A percentile compares a stretch with the other conserved stretches of the same genome.
These are phyloP conservation scores for Aspergillus carlsbadensis DNA, from an alignment of 495 filamentous ascomycete species.

Conservation along the genomic window DNA sequence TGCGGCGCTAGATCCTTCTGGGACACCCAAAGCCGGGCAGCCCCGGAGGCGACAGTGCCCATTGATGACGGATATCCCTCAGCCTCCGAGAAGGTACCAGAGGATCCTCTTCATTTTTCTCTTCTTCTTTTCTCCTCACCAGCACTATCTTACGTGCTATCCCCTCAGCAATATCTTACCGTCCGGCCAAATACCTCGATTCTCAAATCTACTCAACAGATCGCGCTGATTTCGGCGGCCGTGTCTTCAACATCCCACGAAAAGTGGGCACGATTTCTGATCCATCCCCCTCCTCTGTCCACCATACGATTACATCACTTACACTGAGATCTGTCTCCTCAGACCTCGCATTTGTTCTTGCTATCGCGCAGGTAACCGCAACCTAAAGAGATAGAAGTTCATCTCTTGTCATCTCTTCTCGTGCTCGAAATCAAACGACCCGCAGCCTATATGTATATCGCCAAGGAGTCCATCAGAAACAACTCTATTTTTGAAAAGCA, in stretches of 20 bases:
- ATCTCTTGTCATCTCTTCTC: background rate
- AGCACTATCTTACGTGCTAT: slow-evolving; percentile 20
- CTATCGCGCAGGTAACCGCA: background rate
- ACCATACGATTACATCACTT: background rate
- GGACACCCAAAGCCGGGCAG: background rate
- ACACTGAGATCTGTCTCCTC: background rate
- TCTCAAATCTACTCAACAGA: slow-evolving; percentile 1
- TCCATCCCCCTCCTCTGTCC: background rate
- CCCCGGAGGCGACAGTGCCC: slow-evolving; percentile 16
- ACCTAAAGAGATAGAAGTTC: slow-evolving; percentile 12
- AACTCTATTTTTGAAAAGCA: slow-evolving; percentile 2
- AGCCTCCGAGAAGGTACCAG: slow-evolving; percentile 6
- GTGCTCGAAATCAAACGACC: background rate
- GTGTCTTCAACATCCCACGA: slow-evolving; percentile 17
- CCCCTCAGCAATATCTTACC: background rate
- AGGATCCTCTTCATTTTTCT: slow-evolving; percentile 8
- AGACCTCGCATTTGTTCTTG: background rate
- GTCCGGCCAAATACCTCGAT: background rate
- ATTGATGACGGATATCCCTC: slow-evolving; percentile 26
- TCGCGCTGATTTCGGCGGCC: slow-evolving; percentile 7
- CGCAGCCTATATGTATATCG: slow-evolving; percentile 24
- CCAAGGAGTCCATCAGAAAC: slow-evolving; percentile 10
- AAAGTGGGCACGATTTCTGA: slow-evolving; percentile 21
- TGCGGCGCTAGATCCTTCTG: background rate
- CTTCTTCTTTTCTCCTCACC: slow-evolving; percentile 10